Evolutionary conservation across 2,329 filamentous ascomycete genomes (phyloP).

Genomic region (Botrytis paeoniae): DNA sequence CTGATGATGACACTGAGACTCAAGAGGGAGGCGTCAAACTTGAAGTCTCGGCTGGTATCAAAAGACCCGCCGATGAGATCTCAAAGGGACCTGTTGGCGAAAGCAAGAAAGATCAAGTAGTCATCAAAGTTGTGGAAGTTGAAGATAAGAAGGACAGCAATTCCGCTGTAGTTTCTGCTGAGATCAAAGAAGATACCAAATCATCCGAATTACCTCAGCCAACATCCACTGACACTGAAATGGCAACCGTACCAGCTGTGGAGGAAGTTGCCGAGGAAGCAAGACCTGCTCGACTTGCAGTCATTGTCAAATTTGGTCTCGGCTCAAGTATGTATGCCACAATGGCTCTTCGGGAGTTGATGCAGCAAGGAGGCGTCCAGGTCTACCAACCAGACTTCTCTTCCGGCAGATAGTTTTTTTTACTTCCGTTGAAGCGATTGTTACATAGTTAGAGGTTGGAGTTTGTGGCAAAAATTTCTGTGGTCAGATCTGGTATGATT

Average conservation of each 20-base stretch:
- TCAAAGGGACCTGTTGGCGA: conserved; percentile 17
- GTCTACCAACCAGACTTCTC: conserved; percentile 62
- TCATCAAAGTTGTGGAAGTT: not conserved
- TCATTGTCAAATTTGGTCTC: conserved; percentile 71
- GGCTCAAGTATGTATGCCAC: conserved; percentile 81
- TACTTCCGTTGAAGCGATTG: not conserved
- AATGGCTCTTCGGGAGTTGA: conserved; percentile 76
- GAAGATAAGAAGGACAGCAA: not conserved
- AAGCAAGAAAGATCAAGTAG: conserved; percentile 3
- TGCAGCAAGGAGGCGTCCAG: conserved; percentile 62
- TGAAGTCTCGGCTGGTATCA: conserved; percentile 7
- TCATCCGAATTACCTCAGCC: not conserved
- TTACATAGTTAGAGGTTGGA: not conserved
- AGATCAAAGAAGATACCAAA: not conserved
- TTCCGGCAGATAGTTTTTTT: conserved; percentile 25
- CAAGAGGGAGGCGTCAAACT: conserved; percentile 18
- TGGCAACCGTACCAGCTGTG: not conserved
- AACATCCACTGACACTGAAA: not conserved
- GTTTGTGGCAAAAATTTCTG: not conserved
- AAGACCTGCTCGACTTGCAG: conserved; percentile 54
- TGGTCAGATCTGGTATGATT: conserved; percentile 4
- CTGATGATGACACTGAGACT: conserved; percentile 8
- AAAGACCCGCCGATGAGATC: conserved; percentile 22
- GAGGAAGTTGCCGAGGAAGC: not conserved
- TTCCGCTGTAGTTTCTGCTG: not conserved